phyloP scores from a whole-genome alignment of 306 rosid genomes.

The Alnus glutinosa region DNA sequence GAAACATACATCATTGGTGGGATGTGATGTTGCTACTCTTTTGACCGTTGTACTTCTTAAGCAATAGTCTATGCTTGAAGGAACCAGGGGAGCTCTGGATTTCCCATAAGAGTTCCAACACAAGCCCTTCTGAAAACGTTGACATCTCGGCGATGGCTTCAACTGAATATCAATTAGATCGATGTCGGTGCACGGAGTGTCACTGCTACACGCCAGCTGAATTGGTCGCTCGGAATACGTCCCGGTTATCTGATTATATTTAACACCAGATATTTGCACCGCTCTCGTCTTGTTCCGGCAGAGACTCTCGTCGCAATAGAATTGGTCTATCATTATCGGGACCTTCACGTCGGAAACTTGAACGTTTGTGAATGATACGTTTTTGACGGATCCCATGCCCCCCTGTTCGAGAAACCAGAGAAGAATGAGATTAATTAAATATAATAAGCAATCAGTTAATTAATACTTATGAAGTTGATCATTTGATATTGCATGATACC shows the following conservation, averaged over 20 bases:
- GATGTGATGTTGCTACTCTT: constrained; percentile 66
- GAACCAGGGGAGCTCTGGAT: constrained; percentile 59
- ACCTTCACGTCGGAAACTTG: constrained; percentile 64
- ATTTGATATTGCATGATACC: constrained; percentile 39
- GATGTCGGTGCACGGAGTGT: constrained; percentile 75
- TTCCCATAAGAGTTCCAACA: constrained; percentile 83
- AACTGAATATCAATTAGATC: constrained; percentile 67
- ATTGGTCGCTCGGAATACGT: constrained; percentile 62
- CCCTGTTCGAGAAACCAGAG: constrained; percentile 44
- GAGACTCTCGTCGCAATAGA: constrained; percentile 70
- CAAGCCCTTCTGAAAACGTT: constrained; percentile 44
- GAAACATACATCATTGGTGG: constrained; percentile 35
- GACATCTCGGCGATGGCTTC: constrained; percentile 41
- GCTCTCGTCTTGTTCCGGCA: constrained; percentile 80
- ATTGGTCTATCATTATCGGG: constrained; percentile 83
- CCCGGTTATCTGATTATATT: constrained; percentile 60
- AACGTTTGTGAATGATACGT: constrained; percentile 79
- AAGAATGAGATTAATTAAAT: not conserved
- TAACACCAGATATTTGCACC: constrained; percentile 60
- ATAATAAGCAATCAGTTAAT: not conserved
- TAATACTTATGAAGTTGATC: not conserved
- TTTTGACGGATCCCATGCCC: constrained; percentile 85
- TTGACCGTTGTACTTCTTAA: constrained; percentile 61
- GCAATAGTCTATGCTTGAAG: constrained; percentile 78
- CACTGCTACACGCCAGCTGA: constrained; percentile 76